Evolutionary conservation across 495 filamentous ascomycete species (phyloP), one percentile per base, ranked within the genome.

Genomic region (Symbiotaphrina buchneri): DNA sequence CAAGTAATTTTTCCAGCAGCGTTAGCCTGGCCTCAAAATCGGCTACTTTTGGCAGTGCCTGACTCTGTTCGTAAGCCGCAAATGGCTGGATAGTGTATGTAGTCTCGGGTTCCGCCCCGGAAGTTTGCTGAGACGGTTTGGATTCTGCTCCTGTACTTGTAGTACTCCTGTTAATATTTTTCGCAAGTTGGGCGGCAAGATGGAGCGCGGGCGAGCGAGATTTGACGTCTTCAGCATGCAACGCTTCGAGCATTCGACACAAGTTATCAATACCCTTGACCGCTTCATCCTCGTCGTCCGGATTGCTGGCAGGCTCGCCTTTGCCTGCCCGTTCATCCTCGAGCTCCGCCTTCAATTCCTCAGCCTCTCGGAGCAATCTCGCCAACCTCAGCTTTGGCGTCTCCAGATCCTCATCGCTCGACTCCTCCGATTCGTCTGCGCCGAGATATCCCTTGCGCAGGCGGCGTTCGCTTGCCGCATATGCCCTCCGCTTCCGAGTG

Each of bases 1-100:
- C 90, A 28, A 95, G 65, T 1, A 71, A 64, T 30, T 68, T 70
- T 52, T 99, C 87, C 20, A 99, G 56, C 5, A 72, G 43, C 0
- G 73, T 54, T 3, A 99, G 60, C 3, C 87, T 71, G 20, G 62
- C 56, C 45, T 94, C 87, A 37, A 95, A 91, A 34, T 85, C 77
- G 16, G 83, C 79, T 4, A 80, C 79, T 43, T 79, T 76, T 13
- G 73, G 66, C 8, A 94, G 61, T 13, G 74, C 58, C 43, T 71
- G 68, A 6, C 56, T 65, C 40, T 69, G 56, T 28, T 71, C 56
- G 36, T 68, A 69, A 18, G 53, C 44, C 28, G 76, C 52, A 37
- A 58, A 52, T 41, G 66, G 58, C 36, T 56, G 61, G 33, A 68
- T 47, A 10, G 56, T 66, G 47, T 70, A 68, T 21, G 54, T 58